Conservation (phyloP, 495 filamentous ascomycete genomes). For the Aspergillus sclerotioniger region DNA sequence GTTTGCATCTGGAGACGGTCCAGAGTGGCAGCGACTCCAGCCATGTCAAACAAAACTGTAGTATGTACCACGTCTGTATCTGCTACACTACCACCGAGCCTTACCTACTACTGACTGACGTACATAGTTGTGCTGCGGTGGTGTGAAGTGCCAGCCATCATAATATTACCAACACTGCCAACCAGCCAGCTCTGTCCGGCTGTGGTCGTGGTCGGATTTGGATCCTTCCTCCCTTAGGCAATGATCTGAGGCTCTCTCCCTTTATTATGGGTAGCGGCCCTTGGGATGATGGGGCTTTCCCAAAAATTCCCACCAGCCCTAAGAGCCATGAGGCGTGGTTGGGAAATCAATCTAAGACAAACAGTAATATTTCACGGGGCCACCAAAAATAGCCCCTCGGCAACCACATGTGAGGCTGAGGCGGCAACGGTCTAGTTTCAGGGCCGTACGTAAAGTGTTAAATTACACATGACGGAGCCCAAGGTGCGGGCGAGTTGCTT, state of each 20-base stretch:
- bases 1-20: constrained; percentile 14
- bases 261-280: not conserved
- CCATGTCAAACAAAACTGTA: too few species aligned
- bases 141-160: too few species aligned
- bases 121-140: too few species aligned
- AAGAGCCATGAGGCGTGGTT: constrained; percentile 3
- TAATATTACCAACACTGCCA: too few species aligned
- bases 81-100: too few species aligned
- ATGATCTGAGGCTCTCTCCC: not conserved
- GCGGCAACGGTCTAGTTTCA: constrained; percentile 20
- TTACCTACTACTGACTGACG: too few species aligned
- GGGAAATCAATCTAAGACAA: constrained; percentile 10
- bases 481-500: not conserved
- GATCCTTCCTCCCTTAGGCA: not conserved
- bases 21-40: not conserved
- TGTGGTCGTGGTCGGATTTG: not conserved
- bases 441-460: constrained; percentile 14
- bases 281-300: not conserved
- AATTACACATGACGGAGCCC: constrained; percentile 22
- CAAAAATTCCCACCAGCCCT: not conserved
- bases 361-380: constrained; percentile 15
- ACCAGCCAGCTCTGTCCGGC: too few species aligned
- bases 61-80: too few species aligned
- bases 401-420: constrained; percentile 25
- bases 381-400: constrained; percentile 25